Evolutionary conservation across 2,329 filamentous ascomycete genomes (phyloP).

Genomic region (Alternaria sp.): DNA sequence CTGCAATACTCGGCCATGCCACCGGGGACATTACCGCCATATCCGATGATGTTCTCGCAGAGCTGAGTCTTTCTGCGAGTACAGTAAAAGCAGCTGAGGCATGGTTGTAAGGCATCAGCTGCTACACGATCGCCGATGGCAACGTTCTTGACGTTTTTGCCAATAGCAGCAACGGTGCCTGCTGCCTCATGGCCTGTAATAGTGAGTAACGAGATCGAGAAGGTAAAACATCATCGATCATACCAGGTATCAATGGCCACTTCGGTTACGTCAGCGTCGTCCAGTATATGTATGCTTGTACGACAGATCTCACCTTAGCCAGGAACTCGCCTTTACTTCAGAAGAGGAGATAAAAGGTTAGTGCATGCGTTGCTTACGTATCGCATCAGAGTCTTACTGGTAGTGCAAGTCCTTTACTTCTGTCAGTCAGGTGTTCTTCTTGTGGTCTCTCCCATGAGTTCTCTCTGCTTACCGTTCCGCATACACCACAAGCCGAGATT

Average conservation of each 20-base stretch:
- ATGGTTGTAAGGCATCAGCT: constrained; percentile 71
- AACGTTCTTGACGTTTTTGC: constrained; percentile 68
- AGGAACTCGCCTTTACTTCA: constrained; percentile 34
- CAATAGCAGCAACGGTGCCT: constrained; percentile 68
- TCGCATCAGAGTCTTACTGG: constrained; percentile 9
- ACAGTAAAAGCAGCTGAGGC: constrained; percentile 78
- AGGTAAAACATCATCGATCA: neutral
- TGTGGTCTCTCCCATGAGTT: neutral
- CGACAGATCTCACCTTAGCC: constrained; percentile 19
- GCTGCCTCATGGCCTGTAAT: constrained; percentile 70
- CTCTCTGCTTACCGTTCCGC: constrained; percentile 28
- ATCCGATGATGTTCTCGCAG: constrained; percentile 74
- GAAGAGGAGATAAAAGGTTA: neutral
- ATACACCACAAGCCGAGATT: constrained; percentile 36
- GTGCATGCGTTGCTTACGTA: neutral
- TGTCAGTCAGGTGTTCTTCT: neutral
- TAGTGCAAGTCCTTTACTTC: constrained; percentile 33
- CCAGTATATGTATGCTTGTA: too few relatives aligned
- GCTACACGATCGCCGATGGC: constrained; percentile 69
- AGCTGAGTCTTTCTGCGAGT: constrained; percentile 72
- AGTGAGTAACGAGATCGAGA: neutral
- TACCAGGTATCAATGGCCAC: constrained; percentile 38
- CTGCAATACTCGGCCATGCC: constrained; percentile 76
- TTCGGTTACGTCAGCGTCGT: constrained; percentile 1
- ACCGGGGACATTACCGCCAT: constrained; percentile 73